A percentile compares a stretch with the other conserved stretches of the same genome.
Evolutionary conservation across 441 rosid genomes (phyloP).

Genomic region (Gossypium trilobum): DNA sequence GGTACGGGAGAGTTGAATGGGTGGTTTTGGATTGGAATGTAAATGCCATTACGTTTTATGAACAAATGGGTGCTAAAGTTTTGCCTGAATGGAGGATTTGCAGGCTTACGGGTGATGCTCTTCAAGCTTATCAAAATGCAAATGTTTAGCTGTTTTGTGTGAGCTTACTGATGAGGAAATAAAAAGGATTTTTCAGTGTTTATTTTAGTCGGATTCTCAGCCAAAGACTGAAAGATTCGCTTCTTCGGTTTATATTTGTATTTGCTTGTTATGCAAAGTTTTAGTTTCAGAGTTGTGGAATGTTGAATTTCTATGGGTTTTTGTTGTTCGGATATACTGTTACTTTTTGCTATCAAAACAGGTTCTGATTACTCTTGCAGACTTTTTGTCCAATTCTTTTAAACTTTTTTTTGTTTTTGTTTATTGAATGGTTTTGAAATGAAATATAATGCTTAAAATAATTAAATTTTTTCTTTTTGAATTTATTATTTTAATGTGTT

Average conservation of each 20-base stretch:
- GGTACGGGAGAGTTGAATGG: conserved; percentile 83
- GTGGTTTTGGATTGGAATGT: conserved; percentile 81
- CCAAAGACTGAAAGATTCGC: not conserved
- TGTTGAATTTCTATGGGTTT: not conserved
- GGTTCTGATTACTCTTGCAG: not conserved
- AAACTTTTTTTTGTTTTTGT: too few relatives aligned
- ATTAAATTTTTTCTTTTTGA: too few relatives aligned
- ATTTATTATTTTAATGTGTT: too few relatives aligned
- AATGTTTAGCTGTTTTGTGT: conserved; percentile 9
- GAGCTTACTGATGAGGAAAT: not conserved
- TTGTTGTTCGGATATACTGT: not conserved
- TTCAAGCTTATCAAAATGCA: conserved; percentile 42
- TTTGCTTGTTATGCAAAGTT: not conserved
- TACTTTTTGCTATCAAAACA: not conserved
- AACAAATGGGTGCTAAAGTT: conserved; percentile 79
- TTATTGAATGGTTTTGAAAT: too few relatives aligned
- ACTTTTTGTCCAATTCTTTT: too few relatives aligned
- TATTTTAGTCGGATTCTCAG: not conserved
- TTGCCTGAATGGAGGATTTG: conserved; percentile 73
- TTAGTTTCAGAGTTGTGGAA: not conserved
- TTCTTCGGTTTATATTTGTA: not conserved
- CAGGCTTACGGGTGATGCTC: conserved; percentile 66
- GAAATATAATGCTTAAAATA: too few relatives aligned
- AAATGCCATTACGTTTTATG: conserved; percentile 69
- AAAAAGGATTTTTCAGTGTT: not conserved